Base-by-base conservation (phyloP, 2,329 filamentous ascomycete species). In the Aspergillus fumigatiaffinis region DNA sequence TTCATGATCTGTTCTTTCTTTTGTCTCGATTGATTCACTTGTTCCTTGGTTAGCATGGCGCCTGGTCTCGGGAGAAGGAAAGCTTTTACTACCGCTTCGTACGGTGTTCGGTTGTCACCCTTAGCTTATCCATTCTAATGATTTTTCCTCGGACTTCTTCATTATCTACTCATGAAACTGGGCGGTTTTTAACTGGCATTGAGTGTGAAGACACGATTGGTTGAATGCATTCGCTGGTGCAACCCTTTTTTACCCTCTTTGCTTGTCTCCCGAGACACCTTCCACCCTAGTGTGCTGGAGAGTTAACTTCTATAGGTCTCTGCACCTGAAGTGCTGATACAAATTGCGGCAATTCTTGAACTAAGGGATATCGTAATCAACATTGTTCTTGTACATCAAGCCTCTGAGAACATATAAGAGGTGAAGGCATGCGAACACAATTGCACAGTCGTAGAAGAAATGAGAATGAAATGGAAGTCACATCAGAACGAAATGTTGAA, bases 1-100 rank as follows among this genome's bases (percentile, higher is more conserved):
- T 44, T 14, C n/a, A 21, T 46, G 42, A 46, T 50, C 14, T 17
- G 4, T 50, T 42, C 20, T 49, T 14, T 51, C 41, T 17, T 51
- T 42, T 51, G 12, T 60, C 50, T 51, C 28, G 32, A 17, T 38
- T 29, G 54, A 38, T 51, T 49, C 46, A 49, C 32, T 53, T 56
- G 56, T 60, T 57, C 56, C 54, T 59, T 51, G 60, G 62, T 61
- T 63, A 66, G 65, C 63, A 66, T 66, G 66, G 64, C 63, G 66
- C 60, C 52, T 60, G 58, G 63, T 53, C 54, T 61, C 42, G 47
- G 53, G 54, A 35, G 29, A 51, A 28, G 53, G 26, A 52, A 51
- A 57, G 21, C 35, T 50, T 51, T 51, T 51, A 54, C 53, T 54
- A 50, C 32, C 38, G 32, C 59, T 57, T 58, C 61, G 60, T 61